Base-by-base conservation (phyloP, 176 grass and related monocot species). In the Bolboschoenus planiculmis region DNA sequence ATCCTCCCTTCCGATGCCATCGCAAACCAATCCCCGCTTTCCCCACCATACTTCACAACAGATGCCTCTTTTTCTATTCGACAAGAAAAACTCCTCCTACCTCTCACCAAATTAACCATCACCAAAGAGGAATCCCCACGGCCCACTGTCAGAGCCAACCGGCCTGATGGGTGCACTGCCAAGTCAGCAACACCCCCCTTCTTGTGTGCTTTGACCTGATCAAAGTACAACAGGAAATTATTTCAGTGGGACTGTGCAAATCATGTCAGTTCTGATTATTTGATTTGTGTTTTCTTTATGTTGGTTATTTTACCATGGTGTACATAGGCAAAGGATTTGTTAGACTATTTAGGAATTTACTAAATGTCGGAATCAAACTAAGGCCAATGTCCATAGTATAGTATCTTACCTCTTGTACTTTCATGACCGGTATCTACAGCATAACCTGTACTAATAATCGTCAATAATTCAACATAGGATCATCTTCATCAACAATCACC, bases 101-200 rank as follows among this genome's bases (percentile, higher is more conserved):
- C 96, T 9, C 89, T 86, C 13, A 99, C 71, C 7, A 99, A 88
- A 67, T 99, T 99, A 67, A 99, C 29, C 86, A 99, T 93, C 13
- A 91, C 83, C 20, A 99, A 51, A 1, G 84, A 87, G 0, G 79
- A 82, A 42, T 89, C 87, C 18, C 82, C 85, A 11, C 91, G 89
- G 24, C 93, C 93, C 13, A 89, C 89, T 6, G 91, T 90, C 48
- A 99, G 89, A 37, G 93, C 96, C 57, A 92, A 35, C 1, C 91
- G 87, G 0, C 96, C 93, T 4, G 91, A 87, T 7, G 89, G 83
- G 80, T 99, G 96, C 75, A 99, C 86, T 39, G 91, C 86, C 56
- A 99, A 16, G 35, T 81, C 93, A 5, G 85, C 56, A 10, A 83
- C 43, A 54, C 90, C 75, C 16, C 79, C 79, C 40, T 63, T 82